phyloP scores from a whole-genome alignment of 2,329 filamentous ascomycete species.

The Fusarium brevicatenulatum region DNA sequence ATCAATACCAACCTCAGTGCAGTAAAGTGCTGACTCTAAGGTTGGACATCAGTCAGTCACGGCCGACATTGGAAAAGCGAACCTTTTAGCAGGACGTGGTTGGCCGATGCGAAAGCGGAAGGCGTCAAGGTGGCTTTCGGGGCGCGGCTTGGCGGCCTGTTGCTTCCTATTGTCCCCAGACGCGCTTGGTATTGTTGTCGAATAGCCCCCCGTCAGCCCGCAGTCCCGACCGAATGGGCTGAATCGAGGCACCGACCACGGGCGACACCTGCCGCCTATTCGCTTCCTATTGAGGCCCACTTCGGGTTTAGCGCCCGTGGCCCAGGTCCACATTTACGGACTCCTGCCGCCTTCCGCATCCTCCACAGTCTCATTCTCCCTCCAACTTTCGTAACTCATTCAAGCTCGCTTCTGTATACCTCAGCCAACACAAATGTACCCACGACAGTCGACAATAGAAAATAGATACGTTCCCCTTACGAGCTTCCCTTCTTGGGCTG shows the following conservation, averaged over 20 bases:
- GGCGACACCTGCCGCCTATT: constrained; percentile 41
- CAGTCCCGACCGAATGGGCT: constrained; percentile 37
- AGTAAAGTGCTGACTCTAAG: neutral
- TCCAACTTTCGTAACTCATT: neutral
- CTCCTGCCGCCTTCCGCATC: constrained; percentile 16
- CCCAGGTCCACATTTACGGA: constrained; percentile 32
- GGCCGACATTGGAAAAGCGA: constrained; percentile 10
- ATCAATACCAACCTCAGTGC: neutral
- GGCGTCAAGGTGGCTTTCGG: constrained; percentile 17
- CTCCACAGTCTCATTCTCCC: constrained; percentile 16
- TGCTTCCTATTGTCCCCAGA: constrained; percentile 47
- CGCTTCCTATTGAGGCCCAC: constrained; percentile 42
- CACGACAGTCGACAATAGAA: constrained; percentile 16
- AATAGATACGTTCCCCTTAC: neutral
- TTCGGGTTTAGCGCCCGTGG: constrained; percentile 46
- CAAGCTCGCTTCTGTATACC: neutral
- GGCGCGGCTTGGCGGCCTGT: constrained; percentile 25
- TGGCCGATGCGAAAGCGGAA: constrained; percentile 10
- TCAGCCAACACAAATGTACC: constrained; percentile 18
- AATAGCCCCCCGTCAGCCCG: constrained; percentile 17
- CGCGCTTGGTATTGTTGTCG: constrained; percentile 48
- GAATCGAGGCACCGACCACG: constrained; percentile 28
- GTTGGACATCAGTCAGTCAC: constrained; percentile 3
- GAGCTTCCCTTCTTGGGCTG: neutral
- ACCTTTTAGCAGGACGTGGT: neutral